These are phyloP conservation scores for Aeminium ludgeri DNA, from an alignment of 495 filamentous ascomycete genomes.

Conservation along the genomic window DNA sequence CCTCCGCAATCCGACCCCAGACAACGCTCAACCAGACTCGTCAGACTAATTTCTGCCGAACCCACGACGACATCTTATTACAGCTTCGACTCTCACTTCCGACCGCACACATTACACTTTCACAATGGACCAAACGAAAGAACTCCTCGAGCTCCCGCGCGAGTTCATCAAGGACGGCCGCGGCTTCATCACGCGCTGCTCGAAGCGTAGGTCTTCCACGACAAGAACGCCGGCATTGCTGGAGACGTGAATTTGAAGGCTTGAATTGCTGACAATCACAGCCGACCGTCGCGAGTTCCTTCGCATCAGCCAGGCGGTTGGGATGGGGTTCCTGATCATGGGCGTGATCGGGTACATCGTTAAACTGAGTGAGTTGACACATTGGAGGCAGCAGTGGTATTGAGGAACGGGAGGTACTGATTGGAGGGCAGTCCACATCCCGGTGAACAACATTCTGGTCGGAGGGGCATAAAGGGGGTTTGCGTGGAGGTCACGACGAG, in stretches of 20 bases:
- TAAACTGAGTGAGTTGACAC: conserved; percentile 57
- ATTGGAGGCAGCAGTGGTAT: not conserved
- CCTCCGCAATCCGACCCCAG: not conserved
- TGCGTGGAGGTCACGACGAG: not conserved
- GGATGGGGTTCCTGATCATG: conserved; percentile 81
- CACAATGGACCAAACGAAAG: conserved; percentile 48
- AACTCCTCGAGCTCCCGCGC: conserved; percentile 62
- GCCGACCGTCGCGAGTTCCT: conserved; percentile 78
- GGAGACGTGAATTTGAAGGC: not conserved
- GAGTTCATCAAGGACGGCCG: conserved; percentile 71
- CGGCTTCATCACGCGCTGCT: conserved; percentile 66
- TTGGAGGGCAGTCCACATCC: conserved; percentile 47
- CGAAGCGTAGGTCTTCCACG: conserved; percentile 48
- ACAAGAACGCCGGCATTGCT: too few relatives aligned
- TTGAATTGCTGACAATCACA: conserved; percentile 16
- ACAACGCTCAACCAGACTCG: too few relatives aligned
- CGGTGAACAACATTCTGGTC: conserved; percentile 70
- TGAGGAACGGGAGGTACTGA: not conserved
- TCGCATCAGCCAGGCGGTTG: conserved; percentile 78
- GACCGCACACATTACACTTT: too few relatives aligned
- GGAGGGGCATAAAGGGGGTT: conserved; percentile 38
- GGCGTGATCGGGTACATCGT: conserved; percentile 78
- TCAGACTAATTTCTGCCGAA: too few relatives aligned
- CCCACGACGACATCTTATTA: not conserved
- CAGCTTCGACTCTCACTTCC: not conserved